Percentiles rank a stretch among this genome's conserved stretches.
Conservation (phyloP, 805 yeast genomes). For the Kodamaea lidongshanica region DNA sequence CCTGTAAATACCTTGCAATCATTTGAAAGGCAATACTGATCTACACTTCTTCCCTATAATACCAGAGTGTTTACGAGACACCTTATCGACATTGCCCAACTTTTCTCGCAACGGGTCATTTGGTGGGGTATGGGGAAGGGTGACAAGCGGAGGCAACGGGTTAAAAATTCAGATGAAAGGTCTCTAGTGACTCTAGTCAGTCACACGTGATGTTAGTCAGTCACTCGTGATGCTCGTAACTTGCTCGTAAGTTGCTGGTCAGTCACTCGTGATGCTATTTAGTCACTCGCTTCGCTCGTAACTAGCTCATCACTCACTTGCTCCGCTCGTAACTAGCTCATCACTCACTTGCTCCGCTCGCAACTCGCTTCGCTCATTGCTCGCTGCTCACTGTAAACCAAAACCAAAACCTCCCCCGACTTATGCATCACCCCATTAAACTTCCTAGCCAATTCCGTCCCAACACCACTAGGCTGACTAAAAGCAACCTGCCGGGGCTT, state of each 20-base stretch:
- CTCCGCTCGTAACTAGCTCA: too few relatives aligned
- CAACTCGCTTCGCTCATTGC: background rate
- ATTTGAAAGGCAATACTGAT: conserved; percentile 55
- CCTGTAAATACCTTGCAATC: conserved; percentile 77
- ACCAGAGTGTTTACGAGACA: conserved; percentile 48
- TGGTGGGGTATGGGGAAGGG: conserved; percentile 22
- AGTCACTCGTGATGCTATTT: too few relatives aligned
- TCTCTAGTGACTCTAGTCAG: too few relatives aligned
- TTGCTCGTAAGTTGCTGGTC: too few relatives aligned
- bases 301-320: too few relatives aligned
- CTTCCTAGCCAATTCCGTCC: conserved; percentile 50
- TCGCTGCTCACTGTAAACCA: conserved; percentile 38
- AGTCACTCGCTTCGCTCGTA: too few relatives aligned
- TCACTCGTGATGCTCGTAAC: too few relatives aligned
- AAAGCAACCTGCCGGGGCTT: conserved; percentile 48
- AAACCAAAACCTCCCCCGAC: conserved; percentile 44
- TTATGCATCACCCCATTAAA: conserved; percentile 54
- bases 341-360: too few relatives aligned
- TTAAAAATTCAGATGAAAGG: conserved; percentile 53
- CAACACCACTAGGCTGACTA: conserved; percentile 67
- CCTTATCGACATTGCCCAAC: conserved; percentile 48
- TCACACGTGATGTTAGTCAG: too few relatives aligned
- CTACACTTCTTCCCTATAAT: conserved; percentile 50
- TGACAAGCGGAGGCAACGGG: conserved; percentile 50
- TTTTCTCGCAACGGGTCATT: conserved; percentile 35